These are phyloP conservation scores for Cryptococcus depauperatus DNA, from an alignment of 1,284 basidiomycete species.

Conservation along the genomic window DNA sequence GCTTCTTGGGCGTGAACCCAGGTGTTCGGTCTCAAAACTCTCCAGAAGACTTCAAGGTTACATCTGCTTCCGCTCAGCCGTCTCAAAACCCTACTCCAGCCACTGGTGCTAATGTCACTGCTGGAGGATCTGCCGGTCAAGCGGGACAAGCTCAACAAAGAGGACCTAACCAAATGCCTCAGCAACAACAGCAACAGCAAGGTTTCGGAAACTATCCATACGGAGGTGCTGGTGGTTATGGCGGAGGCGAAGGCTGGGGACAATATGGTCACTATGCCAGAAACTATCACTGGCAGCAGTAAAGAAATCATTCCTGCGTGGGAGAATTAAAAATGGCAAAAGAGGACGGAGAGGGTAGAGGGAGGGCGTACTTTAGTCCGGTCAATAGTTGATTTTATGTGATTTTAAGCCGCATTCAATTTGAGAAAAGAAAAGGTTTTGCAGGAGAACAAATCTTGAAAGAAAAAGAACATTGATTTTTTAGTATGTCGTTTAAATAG, in stretches of 20 bases:
- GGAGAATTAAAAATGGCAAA: too few species aligned
- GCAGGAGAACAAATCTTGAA: too few species aligned
- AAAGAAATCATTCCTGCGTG: too few species aligned
- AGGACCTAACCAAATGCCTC: not conserved
- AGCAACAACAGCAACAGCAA: constrained; percentile 3
- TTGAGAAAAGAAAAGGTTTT: too few species aligned
- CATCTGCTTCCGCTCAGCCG: not conserved
- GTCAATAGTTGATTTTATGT: too few species aligned
- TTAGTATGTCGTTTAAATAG: too few species aligned
- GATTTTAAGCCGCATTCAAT: too few species aligned
- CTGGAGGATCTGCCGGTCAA: constrained; percentile 1
- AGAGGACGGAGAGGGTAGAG: too few species aligned
- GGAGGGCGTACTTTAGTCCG: too few species aligned
- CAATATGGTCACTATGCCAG: too few species aligned
- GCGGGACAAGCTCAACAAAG: not conserved
- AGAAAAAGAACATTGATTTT: too few species aligned
- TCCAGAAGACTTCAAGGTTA: not conserved
- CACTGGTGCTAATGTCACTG: not conserved
- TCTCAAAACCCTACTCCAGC: not conserved
- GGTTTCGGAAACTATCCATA: constrained; percentile 23
- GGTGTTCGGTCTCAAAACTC: not conserved
- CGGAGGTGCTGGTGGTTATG: constrained; percentile 20
- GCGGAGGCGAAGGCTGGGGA: constrained; percentile 25
- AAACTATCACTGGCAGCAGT: too few species aligned
- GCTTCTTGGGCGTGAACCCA: not conserved